These are phyloP conservation scores for Thalassia testudinum DNA, from an alignment of 116 monocot genomes.

Conservation along the genomic window DNA sequence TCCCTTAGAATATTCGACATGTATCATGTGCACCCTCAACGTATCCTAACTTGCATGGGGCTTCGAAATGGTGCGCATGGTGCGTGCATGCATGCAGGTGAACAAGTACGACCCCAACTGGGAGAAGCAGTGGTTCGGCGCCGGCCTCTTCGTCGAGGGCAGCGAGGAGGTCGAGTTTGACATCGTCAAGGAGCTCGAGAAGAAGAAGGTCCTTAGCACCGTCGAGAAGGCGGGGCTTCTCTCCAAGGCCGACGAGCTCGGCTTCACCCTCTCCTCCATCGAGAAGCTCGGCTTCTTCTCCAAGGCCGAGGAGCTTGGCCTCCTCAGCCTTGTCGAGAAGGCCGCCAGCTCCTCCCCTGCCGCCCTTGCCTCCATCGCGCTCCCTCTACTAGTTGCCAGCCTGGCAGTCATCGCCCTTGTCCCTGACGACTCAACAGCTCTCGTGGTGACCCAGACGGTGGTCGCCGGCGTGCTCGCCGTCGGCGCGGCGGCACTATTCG, in stretches of 20 bases:
- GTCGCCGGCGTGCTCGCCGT: conserved; percentile 31
- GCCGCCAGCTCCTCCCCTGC: conserved; percentile 50
- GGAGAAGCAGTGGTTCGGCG: conserved; percentile 80
- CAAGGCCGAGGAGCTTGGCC: conserved; percentile 75
- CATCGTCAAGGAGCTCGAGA: conserved; percentile 72
- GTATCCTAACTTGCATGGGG: neutral
- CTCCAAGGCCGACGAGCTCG: conserved; percentile 75
- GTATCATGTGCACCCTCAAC: neutral
- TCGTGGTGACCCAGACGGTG: conserved; percentile 42
- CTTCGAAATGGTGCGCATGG: neutral
- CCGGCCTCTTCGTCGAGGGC: conserved; percentile 64
- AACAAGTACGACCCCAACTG: conserved; percentile 63
- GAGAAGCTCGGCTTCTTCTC: conserved; percentile 79
- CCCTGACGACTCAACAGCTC: conserved; percentile 62
- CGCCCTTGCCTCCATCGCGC: conserved; percentile 53
- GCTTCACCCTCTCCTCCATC: conserved; percentile 75
- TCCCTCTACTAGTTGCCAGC: conserved; percentile 54
- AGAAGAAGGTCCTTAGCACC: conserved; percentile 57
- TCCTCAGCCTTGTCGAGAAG: conserved; percentile 70
- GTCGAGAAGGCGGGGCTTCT: conserved; percentile 82
- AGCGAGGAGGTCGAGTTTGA: conserved; percentile 60
- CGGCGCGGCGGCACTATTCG: conserved; percentile 52
- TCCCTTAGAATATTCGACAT: neutral
- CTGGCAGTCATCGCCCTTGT: conserved; percentile 45
- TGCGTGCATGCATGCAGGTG: conserved; percentile 22